phyloP scores from a whole-genome alignment of 805 yeast genomes.

The Cyberlindnera euphorbiiphila region DNA sequence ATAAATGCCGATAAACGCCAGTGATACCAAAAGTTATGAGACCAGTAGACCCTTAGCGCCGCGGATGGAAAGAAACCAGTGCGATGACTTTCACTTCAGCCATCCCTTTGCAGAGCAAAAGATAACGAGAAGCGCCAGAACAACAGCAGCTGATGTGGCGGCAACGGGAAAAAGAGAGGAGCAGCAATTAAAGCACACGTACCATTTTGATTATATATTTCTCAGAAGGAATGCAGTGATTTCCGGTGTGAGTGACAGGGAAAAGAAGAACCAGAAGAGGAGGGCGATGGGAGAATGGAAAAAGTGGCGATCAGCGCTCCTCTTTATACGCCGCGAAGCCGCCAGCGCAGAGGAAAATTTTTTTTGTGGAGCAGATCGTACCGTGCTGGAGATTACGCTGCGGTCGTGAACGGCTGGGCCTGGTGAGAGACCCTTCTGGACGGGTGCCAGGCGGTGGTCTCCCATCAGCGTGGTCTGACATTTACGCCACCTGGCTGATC shows the following conservation, averaged over 20 bases:
- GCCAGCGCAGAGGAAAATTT: neutral
- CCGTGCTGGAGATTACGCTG: constrained; percentile 10
- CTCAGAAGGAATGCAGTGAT: constrained; percentile 36
- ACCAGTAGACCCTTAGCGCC: no score
- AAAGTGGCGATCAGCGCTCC: constrained; percentile 11
- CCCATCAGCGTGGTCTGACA: neutral
- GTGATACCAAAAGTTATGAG: no score
- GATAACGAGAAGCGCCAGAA: no score
- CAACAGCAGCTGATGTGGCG: no score
- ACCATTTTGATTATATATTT: constrained; percentile 26
- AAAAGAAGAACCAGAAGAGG: constrained; percentile 5
- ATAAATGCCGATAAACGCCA: no score
- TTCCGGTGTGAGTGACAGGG: constrained; percentile 35
- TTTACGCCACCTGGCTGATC: neutral
- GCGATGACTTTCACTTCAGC: no score
- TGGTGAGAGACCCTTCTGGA: neutral
- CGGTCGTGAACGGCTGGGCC: neutral
- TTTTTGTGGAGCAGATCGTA: constrained; percentile 2
- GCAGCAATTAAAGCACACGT: constrained; percentile 30
- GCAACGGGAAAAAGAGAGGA: neutral
- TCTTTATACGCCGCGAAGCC: constrained; percentile 4
- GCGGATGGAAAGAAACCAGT: no score
- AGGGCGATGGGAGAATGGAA: constrained; percentile 1
- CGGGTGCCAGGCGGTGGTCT: neutral
- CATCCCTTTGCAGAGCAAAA: no score